Conservation (phyloP, 768 basidiomycete genomes). For the Suillus variegatus region DNA sequence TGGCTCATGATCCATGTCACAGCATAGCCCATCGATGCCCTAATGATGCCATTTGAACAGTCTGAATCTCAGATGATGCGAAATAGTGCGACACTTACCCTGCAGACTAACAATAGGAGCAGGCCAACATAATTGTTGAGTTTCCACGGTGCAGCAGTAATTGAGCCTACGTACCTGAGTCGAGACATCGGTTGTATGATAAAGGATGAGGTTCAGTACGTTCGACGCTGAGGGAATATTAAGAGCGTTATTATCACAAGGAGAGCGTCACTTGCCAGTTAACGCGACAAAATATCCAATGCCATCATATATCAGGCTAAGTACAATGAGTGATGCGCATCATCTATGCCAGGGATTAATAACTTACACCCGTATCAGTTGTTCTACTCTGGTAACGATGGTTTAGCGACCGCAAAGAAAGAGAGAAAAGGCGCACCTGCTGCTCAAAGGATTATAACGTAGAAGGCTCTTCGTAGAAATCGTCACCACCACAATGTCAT, state of each 20-base stretch:
- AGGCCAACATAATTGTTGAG: neutral
- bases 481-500: slow-evolving; percentile 52
- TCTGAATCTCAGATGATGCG: neutral
- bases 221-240: neutral
- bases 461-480: neutral
- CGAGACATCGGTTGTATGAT: neutral
- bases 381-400: neutral
- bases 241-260: neutral
- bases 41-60: neutral
- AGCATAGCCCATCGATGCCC: neutral
- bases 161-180: neutral
- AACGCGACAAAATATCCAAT: neutral
- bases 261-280: neutral
- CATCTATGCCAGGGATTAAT: neutral
- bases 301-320: neutral
- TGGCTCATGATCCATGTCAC: neutral
- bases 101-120: neutral
- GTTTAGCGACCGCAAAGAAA: neutral
- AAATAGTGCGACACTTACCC: neutral
- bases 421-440: neutral
- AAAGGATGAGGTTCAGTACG: neutral
- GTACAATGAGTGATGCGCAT: neutral
- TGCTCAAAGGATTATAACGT: neutral
- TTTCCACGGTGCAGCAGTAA: neutral
- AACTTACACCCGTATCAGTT: neutral